Base-by-base conservation (phyloP, 768 basidiomycete genomes). In the Daedaleopsis nitida region DNA sequence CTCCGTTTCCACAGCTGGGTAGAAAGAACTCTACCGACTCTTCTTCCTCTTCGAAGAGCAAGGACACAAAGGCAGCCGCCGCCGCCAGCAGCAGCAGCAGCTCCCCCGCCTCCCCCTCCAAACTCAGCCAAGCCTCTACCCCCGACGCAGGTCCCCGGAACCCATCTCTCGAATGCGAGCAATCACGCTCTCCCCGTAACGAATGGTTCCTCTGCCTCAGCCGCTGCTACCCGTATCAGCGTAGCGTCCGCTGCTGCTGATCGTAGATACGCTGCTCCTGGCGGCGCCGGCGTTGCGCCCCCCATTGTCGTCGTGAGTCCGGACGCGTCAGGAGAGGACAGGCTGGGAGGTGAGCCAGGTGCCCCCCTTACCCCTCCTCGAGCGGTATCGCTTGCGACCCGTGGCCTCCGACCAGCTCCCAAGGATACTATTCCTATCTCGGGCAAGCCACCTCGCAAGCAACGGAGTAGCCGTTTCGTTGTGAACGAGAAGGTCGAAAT, bases 381-480 rank as follows among this genome's bases (percentile, higher is more conserved):
- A 56, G 80, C 85, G 43, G 85, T 81, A 45, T 80, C 90, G 12
- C 78, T 92, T 19, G 52, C 52, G 42, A 67, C 53, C 65, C 87
- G 84, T 69, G 87, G 92, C 66, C 84, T 94, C 56, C 84, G 92
- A 12, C 62, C 66, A 60, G 83, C 87, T 45, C 94, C 95, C 57
- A 97, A 95, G 76, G 97, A 98, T 74, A 98, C 94, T 47, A 98
- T 98, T 60, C 94, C 96, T 47, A 92, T 96, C 69, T 88, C 92
- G 14, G 95, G 94, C 35, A 98, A 98, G 71, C 95, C 94, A 21
- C 94, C 97, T 24, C 87, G 96, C 69, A 99, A 98, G 75, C 97
- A 99, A 77, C 85, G 96, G 67, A 98, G 95, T 78, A 95, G 92
- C 72, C 86, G 97, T 63, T 98, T 99, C 69, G 90, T 98, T 52